Conservation (phyloP, 176 grass and related monocot species). For the Carex cristatella region DNA sequence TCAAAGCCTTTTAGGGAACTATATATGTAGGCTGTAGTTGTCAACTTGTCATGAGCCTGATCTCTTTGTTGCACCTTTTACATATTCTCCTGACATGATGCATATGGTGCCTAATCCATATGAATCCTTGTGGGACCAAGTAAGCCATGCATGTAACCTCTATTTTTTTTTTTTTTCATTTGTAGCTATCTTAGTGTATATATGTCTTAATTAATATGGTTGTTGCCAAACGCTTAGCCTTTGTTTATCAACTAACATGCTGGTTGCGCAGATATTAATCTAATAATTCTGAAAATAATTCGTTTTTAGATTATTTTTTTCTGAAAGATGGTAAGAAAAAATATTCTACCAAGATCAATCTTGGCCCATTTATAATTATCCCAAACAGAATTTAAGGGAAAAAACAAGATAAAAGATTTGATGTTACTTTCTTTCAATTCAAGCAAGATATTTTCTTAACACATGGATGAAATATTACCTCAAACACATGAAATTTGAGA, state of each 20-base stretch:
- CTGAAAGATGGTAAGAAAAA: too few relatives aligned
- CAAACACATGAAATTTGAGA: too few relatives aligned
- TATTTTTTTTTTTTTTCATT: background rate
- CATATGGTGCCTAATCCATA: background rate
- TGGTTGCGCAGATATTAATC: too few relatives aligned
- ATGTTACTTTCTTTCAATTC: too few relatives aligned
- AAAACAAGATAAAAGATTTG: too few relatives aligned
- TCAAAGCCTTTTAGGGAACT: background rate
- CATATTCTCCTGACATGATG: slow-evolving; percentile 7
- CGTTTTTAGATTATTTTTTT: too few relatives aligned
- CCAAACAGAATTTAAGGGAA: too few relatives aligned
- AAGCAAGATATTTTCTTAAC: too few relatives aligned
- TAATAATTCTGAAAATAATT: too few relatives aligned
- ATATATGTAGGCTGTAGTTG: background rate
- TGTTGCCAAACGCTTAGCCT: background rate
- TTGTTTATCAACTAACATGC: background rate
- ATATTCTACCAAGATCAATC: too few relatives aligned
- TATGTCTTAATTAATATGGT: background rate
- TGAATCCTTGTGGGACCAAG: background rate
- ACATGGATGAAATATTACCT: too few relatives aligned
- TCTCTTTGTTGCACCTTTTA: slow-evolving; percentile 4
- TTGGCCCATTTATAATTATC: too few relatives aligned
- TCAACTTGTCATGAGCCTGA: slow-evolving; percentile 15
- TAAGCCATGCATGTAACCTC: background rate
- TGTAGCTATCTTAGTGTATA: background rate